phyloP scores from a whole-genome alignment of 225 moss, liverwort and hornwort genomes.

The Bryum argenteum region DNA sequence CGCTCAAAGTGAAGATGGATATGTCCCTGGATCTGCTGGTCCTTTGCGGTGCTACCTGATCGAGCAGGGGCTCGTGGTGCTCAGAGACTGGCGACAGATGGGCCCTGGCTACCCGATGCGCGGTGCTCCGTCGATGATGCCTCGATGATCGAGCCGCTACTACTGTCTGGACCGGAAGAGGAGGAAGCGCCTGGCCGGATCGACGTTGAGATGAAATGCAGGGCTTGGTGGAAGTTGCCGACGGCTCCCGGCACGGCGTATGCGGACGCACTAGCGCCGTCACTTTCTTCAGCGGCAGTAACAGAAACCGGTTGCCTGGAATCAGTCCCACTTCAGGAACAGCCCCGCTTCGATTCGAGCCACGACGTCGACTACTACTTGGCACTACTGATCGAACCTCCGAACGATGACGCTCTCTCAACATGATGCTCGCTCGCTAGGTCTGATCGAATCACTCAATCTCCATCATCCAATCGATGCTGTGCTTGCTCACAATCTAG shows the following conservation, averaged over 20 bases:
- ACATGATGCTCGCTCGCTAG: constrained; percentile 19
- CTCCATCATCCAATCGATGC: background rate
- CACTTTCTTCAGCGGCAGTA: constrained; percentile 30
- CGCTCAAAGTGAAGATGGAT: constrained; percentile 16
- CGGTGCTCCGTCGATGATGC: too few species aligned
- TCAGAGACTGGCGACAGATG: constrained; percentile 22
- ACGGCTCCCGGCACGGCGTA: constrained; percentile 18
- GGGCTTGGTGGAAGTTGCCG: constrained; percentile 22
- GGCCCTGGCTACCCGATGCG: constrained; percentile 1
- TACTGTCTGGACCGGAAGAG: background rate
- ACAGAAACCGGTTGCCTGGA: constrained; percentile 26
- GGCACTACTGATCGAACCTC: background rate
- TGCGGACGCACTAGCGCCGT: constrained; percentile 22
- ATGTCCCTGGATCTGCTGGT: background rate
- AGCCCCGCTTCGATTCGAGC: background rate
- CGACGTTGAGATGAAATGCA: constrained; percentile 7
- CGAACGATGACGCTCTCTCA: constrained; percentile 1
- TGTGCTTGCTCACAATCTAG: background rate
- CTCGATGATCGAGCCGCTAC: too few species aligned
- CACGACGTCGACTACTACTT: background rate
- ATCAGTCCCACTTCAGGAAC: constrained; percentile 19
- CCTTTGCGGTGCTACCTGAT: background rate
- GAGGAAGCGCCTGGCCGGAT: background rate
- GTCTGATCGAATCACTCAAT: background rate
- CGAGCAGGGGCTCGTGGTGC: constrained; percentile 3